Evolutionary conservation across 352 stramenopile species (phyloP).

Genomic region (Globisporangium nodosum): DNA sequence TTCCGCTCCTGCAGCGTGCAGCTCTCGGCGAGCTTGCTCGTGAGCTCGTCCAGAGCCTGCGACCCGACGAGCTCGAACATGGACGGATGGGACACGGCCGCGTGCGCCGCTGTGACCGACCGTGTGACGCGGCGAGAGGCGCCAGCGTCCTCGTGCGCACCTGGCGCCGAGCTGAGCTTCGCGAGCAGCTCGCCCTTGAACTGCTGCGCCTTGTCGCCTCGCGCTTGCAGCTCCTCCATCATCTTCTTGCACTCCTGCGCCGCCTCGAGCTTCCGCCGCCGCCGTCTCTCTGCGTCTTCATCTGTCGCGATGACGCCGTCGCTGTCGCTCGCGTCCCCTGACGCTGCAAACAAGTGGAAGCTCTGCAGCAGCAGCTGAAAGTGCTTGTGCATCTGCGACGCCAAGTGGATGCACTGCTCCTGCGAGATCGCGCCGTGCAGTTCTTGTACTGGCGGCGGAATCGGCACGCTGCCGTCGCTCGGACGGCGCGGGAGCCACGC

Average conservation of each 20-base stretch:
- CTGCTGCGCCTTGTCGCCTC: slow-evolving; percentile 50
- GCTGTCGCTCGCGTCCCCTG: slow-evolving; percentile 5
- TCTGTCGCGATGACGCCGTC: not conserved
- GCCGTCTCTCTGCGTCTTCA: not conserved
- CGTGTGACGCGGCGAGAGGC: slow-evolving; percentile 58
- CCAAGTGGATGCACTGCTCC: slow-evolving; percentile 72
- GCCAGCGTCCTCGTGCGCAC: slow-evolving; percentile 11
- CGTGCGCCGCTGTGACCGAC: slow-evolving; percentile 71
- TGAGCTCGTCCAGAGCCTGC: slow-evolving; percentile 52
- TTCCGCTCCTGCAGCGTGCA: slow-evolving; percentile 53
- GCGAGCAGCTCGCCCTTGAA: slow-evolving; percentile 64
- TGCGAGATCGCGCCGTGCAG: slow-evolving; percentile 39
- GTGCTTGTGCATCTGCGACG: slow-evolving; percentile 87
- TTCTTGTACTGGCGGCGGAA: slow-evolving; percentile 9
- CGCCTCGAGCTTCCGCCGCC: not conserved
- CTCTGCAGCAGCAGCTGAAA: slow-evolving; percentile 76
- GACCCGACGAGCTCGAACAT: slow-evolving; percentile 84
- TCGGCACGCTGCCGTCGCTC: not conserved
- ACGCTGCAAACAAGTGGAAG: slow-evolving; percentile 41
- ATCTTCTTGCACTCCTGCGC: slow-evolving; percentile 43
- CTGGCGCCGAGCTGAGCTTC: slow-evolving; percentile 36
- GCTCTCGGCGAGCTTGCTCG: slow-evolving; percentile 27
- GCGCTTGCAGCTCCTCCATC: slow-evolving; percentile 60
- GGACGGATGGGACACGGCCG: slow-evolving; percentile 70
- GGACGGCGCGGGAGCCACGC: not conserved